Evolutionary conservation across 2,329 filamentous ascomycete species (phyloP).

Genomic region (Paraphaeosphaeria sporulosa): DNA sequence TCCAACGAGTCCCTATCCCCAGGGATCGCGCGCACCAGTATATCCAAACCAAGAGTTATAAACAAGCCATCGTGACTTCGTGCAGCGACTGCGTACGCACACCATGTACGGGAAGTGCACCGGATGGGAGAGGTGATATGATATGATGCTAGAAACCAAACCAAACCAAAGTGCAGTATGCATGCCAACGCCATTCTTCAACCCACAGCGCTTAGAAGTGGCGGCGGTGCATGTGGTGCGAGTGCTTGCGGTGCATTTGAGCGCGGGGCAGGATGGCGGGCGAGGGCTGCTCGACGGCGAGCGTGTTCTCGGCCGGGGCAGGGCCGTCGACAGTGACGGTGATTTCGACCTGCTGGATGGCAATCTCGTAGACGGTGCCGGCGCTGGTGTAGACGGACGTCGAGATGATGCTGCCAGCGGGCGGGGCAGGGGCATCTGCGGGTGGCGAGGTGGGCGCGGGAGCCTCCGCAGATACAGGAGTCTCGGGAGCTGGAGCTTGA

Average conservation of each 20-base stretch:
- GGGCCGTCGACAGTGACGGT: conserved; percentile 48
- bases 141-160: conserved; percentile 2
- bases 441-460: conserved; percentile 37
- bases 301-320: conserved; percentile 5
- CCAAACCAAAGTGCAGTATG: not conserved
- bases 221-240: conserved; percentile 33
- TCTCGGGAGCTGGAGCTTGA: conserved; percentile 14
- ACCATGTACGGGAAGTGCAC: not conserved
- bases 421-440: conserved; percentile 16
- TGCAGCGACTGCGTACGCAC: not conserved
- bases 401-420: conserved; percentile 38
- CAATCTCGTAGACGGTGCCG: conserved; percentile 55
- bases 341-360: conserved; percentile 53
- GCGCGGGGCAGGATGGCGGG: conserved; percentile 19
- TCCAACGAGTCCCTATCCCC: too few relatives aligned
- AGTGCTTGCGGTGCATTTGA: conserved; percentile 33
- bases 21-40: not conserved
- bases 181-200: not conserved
- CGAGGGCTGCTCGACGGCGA: conserved; percentile 13
- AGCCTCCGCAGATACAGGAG: conserved; percentile 15
- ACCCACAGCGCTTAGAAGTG: conserved; percentile 15
- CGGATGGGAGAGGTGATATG: conserved; percentile 1
- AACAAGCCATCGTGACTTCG: conserved; percentile 7
- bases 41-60: not conserved
- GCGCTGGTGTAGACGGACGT: conserved; percentile 54